Evolutionary conservation across 495 filamentous ascomycete species (phyloP), one percentile per base, ranked within the genome.

Genomic region (Aspergillus carlsbadensis): DNA sequence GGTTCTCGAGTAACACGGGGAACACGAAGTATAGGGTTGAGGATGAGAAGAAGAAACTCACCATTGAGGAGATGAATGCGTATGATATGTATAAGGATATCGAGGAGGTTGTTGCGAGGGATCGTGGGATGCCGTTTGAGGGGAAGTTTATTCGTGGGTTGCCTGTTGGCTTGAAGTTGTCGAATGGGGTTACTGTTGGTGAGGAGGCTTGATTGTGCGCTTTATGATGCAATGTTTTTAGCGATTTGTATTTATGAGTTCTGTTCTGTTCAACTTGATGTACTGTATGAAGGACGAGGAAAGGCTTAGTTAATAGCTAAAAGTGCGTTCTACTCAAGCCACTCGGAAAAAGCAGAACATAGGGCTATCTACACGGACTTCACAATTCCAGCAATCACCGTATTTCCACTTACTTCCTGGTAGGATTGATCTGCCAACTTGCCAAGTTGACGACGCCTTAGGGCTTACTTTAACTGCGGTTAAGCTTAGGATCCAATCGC

Each of bases 11-110:
- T 45, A 79, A 80, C 45, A 77, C 68, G 8, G 43, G 67, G 33
- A 77, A 59, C 35, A 53, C 70, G 13, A 65, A 66, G n/a, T 79
- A 81, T 57, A 76, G 71, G 47, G 77, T 80, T 5, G 70, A 70
- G 37, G 70, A 78, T 57, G 66, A 74, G 57, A 74, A 76, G 56
- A 68, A 73, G 43, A 76, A 77, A 26, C 56, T 81, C n/a, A 81
- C 77, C 0, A 78, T 80, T 34, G 77, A 80, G 54, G 77, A 81
- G 46, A 81, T 81, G 76, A 80, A 81, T 47, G 63, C 63, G 74
- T 78, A 80, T 54, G 74, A 81, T 54, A 79, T 81, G 78, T 69
- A 75, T 57, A 62, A 62, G 22, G 73, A 80, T 52, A 52, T 78
- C n/a, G 74, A 78, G 26, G 70, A 76, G 57, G 67, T 68, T 15